These are phyloP conservation scores for Actinomortierella ambigua DNA, from an alignment of 371 early-diverging fungal genomes.

Conservation along the genomic window DNA sequence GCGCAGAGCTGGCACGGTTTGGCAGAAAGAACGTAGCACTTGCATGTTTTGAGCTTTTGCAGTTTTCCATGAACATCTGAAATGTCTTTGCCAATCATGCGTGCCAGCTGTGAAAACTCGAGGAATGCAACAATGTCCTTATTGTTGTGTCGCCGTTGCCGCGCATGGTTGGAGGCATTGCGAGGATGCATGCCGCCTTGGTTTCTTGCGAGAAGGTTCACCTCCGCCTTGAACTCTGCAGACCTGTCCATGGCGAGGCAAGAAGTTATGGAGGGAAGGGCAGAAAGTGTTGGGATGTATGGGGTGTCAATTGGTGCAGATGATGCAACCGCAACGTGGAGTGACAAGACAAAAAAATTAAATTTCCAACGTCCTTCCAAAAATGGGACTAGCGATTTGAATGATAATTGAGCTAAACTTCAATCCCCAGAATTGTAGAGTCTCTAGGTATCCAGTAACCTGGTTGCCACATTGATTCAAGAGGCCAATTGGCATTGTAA, in stretches of 20 bases:
- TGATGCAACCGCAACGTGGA: too few relatives aligned
- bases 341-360: too few relatives aligned
- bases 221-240: slow-evolving; percentile 46
- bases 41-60: slow-evolving; percentile 71
- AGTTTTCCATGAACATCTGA: slow-evolving; percentile 65
- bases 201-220: slow-evolving; percentile 29
- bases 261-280: background rate
- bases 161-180: slow-evolving; percentile 9
- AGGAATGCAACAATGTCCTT: slow-evolving; percentile 27
- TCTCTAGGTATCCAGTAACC: too few relatives aligned
- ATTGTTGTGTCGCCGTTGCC: slow-evolving; percentile 19
- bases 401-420: too few relatives aligned
- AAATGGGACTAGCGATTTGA: too few relatives aligned
- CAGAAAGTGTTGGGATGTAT: background rate
- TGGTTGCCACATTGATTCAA: too few relatives aligned
- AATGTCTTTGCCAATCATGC: slow-evolving; percentile 68
- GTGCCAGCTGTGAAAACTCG: slow-evolving; percentile 70
- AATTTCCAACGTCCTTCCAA: too few relatives aligned
- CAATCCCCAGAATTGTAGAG: too few relatives aligned
- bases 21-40: slow-evolving; percentile 15
- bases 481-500: too few relatives aligned
- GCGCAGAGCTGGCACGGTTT: background rate
- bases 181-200: slow-evolving; percentile 12
- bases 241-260: slow-evolving; percentile 38
- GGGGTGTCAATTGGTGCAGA: too few relatives aligned